Evolutionary conservation across 1,284 basidiomycete species (phyloP).

Genomic region (Macrocystidia cucumis): DNA sequence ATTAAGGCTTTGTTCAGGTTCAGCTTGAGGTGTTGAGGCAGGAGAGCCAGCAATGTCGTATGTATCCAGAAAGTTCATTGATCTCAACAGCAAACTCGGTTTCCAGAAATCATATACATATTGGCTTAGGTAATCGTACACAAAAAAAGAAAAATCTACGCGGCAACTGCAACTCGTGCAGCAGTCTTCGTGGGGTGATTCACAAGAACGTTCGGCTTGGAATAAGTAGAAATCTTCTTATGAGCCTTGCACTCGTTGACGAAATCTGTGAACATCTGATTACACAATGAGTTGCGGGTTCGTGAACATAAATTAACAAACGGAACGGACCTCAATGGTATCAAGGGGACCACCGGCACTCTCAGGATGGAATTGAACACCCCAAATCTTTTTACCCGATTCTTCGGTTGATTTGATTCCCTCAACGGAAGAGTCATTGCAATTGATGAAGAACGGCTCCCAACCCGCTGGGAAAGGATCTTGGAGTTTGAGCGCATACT

Average conservation of each 20-base stretch:
- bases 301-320: background rate
- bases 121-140: background rate
- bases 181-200: no score
- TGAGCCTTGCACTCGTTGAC: slow-evolving; percentile 67
- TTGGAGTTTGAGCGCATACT: slow-evolving; percentile 88
- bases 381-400: slow-evolving; percentile 88
- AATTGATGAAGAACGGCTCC: slow-evolving; percentile 98
- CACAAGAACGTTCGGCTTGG: no score
- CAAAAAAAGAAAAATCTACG: background rate
- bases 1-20: slow-evolving; percentile 60
- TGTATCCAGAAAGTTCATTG: slow-evolving; percentile 75
- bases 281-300: no score
- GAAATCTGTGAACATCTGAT: slow-evolving; percentile 90
- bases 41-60: slow-evolving; percentile 45
- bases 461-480: slow-evolving; percentile 93
- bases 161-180: slow-evolving; percentile 1
- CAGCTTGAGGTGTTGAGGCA: slow-evolving; percentile 32
- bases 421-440: slow-evolving; percentile 95
- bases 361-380: slow-evolving; percentile 96
- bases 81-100: background rate
- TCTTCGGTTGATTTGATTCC: slow-evolving; percentile 89
- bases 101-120: background rate
- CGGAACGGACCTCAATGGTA: slow-evolving; percentile 72
- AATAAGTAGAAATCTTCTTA: no score
- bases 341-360: slow-evolving; percentile 89